These are phyloP conservation scores for Fomitopsis pulvina DNA, from an alignment of 768 basidiomycete genomes.

Conservation along the genomic window DNA sequence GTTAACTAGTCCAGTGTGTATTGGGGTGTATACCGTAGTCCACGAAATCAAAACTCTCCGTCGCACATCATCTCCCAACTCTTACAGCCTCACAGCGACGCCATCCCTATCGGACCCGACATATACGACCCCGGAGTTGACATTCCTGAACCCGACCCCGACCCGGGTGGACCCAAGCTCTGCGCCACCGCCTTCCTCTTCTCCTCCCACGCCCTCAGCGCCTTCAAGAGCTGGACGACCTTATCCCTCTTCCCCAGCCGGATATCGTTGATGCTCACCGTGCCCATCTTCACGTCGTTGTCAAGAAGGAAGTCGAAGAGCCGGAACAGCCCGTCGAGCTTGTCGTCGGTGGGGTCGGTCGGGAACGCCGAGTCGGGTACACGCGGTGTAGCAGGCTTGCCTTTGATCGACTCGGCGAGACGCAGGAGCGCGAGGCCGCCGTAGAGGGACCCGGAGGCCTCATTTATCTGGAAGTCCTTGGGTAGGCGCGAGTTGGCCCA, in stretches of 20 bases:
- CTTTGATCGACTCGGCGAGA: slow-evolving; percentile 76
- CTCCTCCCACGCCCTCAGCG: slow-evolving; percentile 77
- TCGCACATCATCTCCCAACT: no score
- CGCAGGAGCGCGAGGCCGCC: slow-evolving; percentile 78
- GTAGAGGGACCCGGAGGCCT: slow-evolving; percentile 37
- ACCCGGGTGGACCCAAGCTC: slow-evolving; percentile 35
- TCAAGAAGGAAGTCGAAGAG: slow-evolving; percentile 91
- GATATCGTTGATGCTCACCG: slow-evolving; percentile 91
- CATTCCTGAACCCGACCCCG: slow-evolving; percentile 2
- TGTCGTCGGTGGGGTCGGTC: slow-evolving; percentile 59
- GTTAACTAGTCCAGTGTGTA: no score
- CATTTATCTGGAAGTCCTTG: slow-evolving; percentile 45
- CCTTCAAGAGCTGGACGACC: slow-evolving; percentile 71
- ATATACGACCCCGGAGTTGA: background rate
- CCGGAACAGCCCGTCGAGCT: slow-evolving; percentile 79
- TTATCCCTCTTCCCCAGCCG: slow-evolving; percentile 77
- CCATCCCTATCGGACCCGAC: slow-evolving; percentile 7
- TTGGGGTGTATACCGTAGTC: no score
- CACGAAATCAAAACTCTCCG: no score
- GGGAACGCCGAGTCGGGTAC: slow-evolving; percentile 81
- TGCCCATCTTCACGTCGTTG: slow-evolving; percentile 86
- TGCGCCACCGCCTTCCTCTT: slow-evolving; percentile 51
- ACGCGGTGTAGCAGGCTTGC: slow-evolving; percentile 56
- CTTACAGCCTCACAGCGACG: no score
- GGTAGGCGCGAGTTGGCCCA: slow-evolving; percentile 92